Evolutionary conservation across 208 protist genomes (phyloP), one percentile per base, ranked within the genome.

Genomic region (Crithidia mellificae): DNA sequence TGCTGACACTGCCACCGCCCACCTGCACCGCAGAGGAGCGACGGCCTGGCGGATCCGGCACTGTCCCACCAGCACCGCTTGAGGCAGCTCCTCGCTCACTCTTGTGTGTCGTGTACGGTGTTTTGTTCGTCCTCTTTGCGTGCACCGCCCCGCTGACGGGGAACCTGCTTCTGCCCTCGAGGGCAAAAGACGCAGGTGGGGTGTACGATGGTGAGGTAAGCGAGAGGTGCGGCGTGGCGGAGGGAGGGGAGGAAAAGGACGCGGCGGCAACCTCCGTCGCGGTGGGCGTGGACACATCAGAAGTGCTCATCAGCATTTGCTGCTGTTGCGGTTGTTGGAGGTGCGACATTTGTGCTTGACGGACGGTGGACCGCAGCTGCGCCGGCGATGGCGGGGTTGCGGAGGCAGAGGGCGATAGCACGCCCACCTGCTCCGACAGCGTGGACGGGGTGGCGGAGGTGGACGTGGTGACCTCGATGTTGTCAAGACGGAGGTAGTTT

Each of bases 1-100:
- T n/a, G n/a, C n/a, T n/a, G n/a, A n/a, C n/a, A n/a, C n/a, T n/a
- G n/a, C n/a, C n/a, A n/a, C 58, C 46, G 6, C 46, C 58, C 30
- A 41, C 46, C 46, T 64, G 58, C 27, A 64, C 46, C 2, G 44
- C 58, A 2, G 44, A 53, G n/a, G 58, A 64, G 46, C 44, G 44
- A 14, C 58, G 25, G n/a, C 44, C 9, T 8, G 58, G 58, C n/a
- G n/a, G n/a, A n/a, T n/a, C n/a, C 9, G 20, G 34, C 4, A 25
- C 53, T 11, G 34, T 6, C 5, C 14, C 19, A 5, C 43, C 14
- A 6, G 43, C 43, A 49, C 7, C 43, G 24, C 22, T 3, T 52
- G 47, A 5, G 6, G 47, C 47, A n/a, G 22, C 47, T 52, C 19
- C 19, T 49, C 43, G 20, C 20, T 49, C 19, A 5, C 43, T 49